Evolutionary conservation across 2,329 filamentous ascomycete genomes (phyloP), one percentile per base, ranked within the genome.

Genomic region (Colletotrichum echinochloae): DNA sequence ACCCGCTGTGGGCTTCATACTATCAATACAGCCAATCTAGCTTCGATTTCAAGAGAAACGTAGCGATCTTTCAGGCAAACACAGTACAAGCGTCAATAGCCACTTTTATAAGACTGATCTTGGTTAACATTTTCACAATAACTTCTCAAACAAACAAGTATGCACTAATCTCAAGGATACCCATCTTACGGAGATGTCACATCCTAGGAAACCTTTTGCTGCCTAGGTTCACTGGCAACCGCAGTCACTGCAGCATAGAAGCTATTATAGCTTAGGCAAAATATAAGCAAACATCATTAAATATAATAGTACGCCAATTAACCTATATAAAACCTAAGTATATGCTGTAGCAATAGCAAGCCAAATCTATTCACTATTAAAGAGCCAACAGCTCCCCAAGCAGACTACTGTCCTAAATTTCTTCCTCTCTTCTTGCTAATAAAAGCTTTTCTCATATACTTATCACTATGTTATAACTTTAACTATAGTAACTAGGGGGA

Each of bases 341-440:
- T 48, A 48, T 48, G 44, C 20, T 20, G 44, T 26, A n/a, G 44
- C 44, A 26, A 48, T 48, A 48, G 26, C 44, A 48, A 48, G 44
- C 44, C 44, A n/a, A 48, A 48, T 26, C 20, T 48, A n/a, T 48
- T n/a, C 9, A 48, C 44, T 48, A 48, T 48, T 23, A 23, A 48
- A 48, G 44, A 48, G n/a, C n/a, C 44, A 48, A 48, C n/a, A 48
- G 44, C 44, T 54, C 56, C 14, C 44, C 35, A 60, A 60, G 35
- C 14, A 35, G 12, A 48, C 44, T 30, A 48, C 49, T 60, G 23
- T 33, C 44, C 44, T 16, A 9, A 49, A 28, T 60, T 2, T 44
- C 14, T 60, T 60, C 44, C 41, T 35, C 28, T 56, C 18, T 56
- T 48, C 44, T 48, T n/a, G 35, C 35, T 23, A n/a, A 37, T n/a